Evolutionary conservation across 331 rosid genomes (phyloP), one percentile per base, ranked within the genome.

Genomic region (Prunus yedoensis): DNA sequence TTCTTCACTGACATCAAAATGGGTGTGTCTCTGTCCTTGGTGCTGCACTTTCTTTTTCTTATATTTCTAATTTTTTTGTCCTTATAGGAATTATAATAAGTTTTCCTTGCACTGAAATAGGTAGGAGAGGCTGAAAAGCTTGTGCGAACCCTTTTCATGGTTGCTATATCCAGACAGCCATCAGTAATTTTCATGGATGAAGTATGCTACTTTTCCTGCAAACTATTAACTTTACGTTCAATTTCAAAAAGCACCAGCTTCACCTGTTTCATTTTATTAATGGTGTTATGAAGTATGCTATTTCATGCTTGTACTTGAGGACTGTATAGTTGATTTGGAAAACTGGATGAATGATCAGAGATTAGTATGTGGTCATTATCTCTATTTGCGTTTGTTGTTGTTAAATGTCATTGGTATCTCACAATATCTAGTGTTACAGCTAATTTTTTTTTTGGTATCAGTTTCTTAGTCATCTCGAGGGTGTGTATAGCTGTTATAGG

Each of bases 51-150:
- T 54, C 10, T 38, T 21, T 54, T 59, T 11, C 2, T 6, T 46
- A 25, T 25, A 35, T 43, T 51, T 68, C 7, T 18, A 68, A 38
- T 60, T 32, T 28, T 73, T 43, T 60, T 64, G 53, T 74, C 75
- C 62, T 70, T 66, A 8, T 65, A 75, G 75, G 60, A 54, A 53
- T 68, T 77, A 69, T 66, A 63, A 81, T 54, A 47, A 66, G 67
- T 75, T 80, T 63, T 46, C 61, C 77, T 89, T 77, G 16, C 64
- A 60, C 75, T 79, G 61, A 75, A 80, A 72, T 80, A 94, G 98
- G 98, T 93, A 23, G 99, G 99, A 49, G 99, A 94, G 82, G 95
- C 81, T 80, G 99, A 94, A 84, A 94, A 94, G 83, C 97, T 94
- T 82, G 97, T 94, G 59, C 87, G 93, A 74, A 91, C 96, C 78